phyloP scores from a whole-genome alignment of 1,284 basidiomycete genomes.

The Garcileccinum viscosum region DNA sequence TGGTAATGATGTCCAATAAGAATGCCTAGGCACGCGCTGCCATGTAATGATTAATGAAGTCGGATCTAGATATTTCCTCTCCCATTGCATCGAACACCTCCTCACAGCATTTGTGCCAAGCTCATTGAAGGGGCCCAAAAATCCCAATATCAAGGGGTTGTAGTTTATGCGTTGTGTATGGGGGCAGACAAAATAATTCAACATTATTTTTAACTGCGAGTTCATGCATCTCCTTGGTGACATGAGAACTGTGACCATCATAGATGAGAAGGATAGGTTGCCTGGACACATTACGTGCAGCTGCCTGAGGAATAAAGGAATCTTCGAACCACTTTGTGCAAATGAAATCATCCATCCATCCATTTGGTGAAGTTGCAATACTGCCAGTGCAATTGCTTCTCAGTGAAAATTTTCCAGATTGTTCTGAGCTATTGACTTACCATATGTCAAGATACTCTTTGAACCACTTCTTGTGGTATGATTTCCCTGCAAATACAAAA shows the following conservation, averaged over 20 bases:
- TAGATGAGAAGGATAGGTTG: neutral
- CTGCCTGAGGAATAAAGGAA: neutral
- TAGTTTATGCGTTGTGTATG: neutral
- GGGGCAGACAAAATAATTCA: conserved; percentile 4
- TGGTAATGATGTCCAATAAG: neutral
- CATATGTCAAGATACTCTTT: neutral
- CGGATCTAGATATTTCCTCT: neutral
- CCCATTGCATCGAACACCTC: neutral
- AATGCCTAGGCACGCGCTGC: neutral
- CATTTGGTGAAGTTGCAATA: neutral
- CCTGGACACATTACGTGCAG: neutral
- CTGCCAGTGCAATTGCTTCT: neutral
- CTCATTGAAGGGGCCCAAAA: neutral
- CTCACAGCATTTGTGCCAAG: neutral
- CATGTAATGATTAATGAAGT: conserved; percentile 3
- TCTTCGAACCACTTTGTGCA: neutral
- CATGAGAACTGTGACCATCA: conserved; percentile 2
- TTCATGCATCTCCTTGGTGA: neutral
- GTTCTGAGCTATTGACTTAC: neutral
- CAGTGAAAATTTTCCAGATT: neutral
- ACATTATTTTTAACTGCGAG: conserved; percentile 1
- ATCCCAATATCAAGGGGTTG: conserved; percentile 1
- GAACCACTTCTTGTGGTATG: neutral
- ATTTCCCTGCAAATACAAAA: neutral
- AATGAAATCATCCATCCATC: neutral